These are phyloP conservation scores for Desmodesmus armatus DNA, from an alignment of 139 green algal species.

Conservation along the genomic window DNA sequence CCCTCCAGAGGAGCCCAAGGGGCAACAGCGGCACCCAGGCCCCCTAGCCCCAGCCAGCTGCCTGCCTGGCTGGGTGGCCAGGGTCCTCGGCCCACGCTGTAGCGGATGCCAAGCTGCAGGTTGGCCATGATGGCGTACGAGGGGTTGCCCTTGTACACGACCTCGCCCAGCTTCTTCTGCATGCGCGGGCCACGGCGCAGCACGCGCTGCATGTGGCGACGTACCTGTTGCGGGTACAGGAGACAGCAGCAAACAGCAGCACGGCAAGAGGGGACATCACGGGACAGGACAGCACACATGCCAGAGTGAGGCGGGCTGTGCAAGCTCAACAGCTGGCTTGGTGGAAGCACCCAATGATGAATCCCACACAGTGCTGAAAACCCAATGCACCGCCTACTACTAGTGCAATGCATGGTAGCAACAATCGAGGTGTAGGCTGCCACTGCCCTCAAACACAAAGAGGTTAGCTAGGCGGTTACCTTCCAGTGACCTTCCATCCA, in stretches of 20 bases:
- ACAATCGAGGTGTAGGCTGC: too few species aligned
- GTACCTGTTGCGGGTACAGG: constrained; percentile 8
- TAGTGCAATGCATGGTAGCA: too few species aligned
- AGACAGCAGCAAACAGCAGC: neutral
- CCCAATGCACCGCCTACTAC: too few species aligned
- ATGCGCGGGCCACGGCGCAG: constrained; percentile 46
- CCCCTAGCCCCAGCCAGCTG: neutral
- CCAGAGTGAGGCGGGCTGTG: neutral
- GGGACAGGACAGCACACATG: neutral
- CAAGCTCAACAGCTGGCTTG: neutral
- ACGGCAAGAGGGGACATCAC: neutral
- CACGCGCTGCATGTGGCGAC: constrained; percentile 25
- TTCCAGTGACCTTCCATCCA: too few species aligned
- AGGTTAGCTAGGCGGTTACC: too few species aligned
- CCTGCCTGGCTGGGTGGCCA: constrained; percentile 11
- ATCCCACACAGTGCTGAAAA: too few species aligned
- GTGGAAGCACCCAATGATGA: too few species aligned
- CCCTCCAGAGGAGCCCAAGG: neutral
- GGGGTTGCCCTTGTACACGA: constrained; percentile 77
- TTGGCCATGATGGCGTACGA: constrained; percentile 95
- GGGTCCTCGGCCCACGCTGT: constrained; percentile 66
- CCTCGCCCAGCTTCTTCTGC: constrained; percentile 66
- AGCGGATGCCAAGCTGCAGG: constrained; percentile 93
- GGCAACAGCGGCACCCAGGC: neutral
- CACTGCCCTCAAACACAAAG: too few species aligned